Evolutionary conservation across 2,329 filamentous ascomycete genomes (phyloP), one percentile per base, ranked within the genome.

Genomic region (Alternaria ventricosa): DNA sequence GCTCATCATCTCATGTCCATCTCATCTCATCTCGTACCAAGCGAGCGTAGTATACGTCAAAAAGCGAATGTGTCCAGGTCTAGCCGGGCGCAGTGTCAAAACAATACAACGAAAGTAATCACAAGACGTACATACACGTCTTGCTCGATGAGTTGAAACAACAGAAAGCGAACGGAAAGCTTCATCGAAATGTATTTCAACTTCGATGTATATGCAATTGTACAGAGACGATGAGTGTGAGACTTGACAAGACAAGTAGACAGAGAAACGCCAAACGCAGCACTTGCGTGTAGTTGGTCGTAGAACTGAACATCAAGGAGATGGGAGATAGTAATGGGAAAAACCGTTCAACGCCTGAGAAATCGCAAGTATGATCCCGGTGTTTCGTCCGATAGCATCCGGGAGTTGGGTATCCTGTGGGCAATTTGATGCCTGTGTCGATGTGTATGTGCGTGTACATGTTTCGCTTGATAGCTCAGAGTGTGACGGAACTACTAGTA

Each of bases 401-500:
- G 45, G 51, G 57, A n/a, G 28, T 43, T 30, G 12, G 61, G 61
- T 63, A 60, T 63, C 57, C 50, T 60, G 13, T 41, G 33, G 8
- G 57, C 57, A 63, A 50, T 51, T 45, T 51, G n/a, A 36, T 51
- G 57, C 61, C 57, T 60, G 18, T 60, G 57, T 57, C 57, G 55
- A 20, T 60, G n/a, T 59, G 30, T 33, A 23, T 60, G 25, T 43
- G 49, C 25, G 13, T 28, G 22, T 36, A 2, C 22, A 6, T 3
- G 10, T 33, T 59, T 18, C 36, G n/a, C 36, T 4, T 28, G 12
- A 27, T 27, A 27, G 25, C 8, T 28, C 10, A 11, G 5, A 28
- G 47, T 30, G 27, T 28, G 27, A 47, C 27, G 36, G 57, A 46
- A 49, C 55, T n/a, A 43, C 69, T 74, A 78, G 61, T 76, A 78